phyloP scores from a whole-genome alignment of 306 rosid species.

The Carpinus viminea region DNA sequence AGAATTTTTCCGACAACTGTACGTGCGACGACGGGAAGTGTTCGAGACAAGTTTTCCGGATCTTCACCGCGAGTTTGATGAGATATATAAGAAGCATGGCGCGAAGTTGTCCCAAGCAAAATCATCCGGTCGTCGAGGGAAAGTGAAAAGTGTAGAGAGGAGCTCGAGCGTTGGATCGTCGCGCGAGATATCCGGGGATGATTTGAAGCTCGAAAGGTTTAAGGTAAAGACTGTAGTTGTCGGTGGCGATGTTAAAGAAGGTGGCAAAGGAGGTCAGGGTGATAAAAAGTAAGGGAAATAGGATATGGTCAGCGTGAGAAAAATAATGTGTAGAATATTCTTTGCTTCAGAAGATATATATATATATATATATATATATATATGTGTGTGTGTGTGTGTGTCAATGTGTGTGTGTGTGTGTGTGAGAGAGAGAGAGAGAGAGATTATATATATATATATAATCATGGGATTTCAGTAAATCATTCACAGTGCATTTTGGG shows the following conservation, averaged over 20 bases:
- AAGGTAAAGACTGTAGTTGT: conserved; percentile 31
- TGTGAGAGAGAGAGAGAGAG: no score
- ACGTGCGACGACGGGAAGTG: conserved; percentile 30
- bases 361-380: no score
- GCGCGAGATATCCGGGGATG: neutral
- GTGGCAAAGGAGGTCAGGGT: conserved; percentile 12
- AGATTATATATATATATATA: no score
- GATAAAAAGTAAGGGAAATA: conserved; percentile 9
- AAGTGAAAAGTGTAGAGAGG: conserved; percentile 32
- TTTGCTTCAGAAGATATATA: neutral
- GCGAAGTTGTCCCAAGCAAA: conserved; percentile 13
- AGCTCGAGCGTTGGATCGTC: conserved; percentile 44
- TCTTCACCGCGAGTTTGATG: conserved; percentile 17
- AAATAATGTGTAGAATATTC: neutral
- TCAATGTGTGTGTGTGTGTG: no score
- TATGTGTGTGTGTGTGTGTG: no score
- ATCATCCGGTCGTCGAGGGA: conserved; percentile 14
- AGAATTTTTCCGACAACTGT: conserved; percentile 45
- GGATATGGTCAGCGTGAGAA: no score
- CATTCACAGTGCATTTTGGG: neutral
- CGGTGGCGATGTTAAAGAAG: conserved; percentile 10
- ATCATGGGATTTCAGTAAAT: neutral
- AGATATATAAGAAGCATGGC: conserved; percentile 26
- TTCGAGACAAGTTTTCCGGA: conserved; percentile 36
- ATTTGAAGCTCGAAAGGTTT: conserved; percentile 35